These are phyloP conservation scores for Dictyostelium capitatum DNA, from an alignment of 78 protist species.

Conservation along the genomic window DNA sequence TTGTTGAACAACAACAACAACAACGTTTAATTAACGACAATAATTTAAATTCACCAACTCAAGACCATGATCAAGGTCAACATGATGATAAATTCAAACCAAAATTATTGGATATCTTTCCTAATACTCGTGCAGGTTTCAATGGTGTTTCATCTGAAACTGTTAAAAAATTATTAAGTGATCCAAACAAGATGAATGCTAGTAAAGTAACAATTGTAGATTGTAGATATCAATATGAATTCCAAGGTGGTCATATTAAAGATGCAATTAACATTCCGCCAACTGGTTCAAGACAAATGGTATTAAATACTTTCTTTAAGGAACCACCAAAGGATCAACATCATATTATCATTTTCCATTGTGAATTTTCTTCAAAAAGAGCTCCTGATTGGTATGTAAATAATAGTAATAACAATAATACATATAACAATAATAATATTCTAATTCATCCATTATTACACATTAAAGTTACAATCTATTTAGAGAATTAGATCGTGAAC, in stretches of 20 bases:
- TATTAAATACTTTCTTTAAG: slow-evolving; percentile 43
- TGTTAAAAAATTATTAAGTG: background rate
- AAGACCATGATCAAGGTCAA: slow-evolving; percentile 10
- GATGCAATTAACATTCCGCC: slow-evolving; percentile 86
- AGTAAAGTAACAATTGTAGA: slow-evolving; percentile 68
- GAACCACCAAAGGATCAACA: background rate
- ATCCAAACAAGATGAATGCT: background rate
- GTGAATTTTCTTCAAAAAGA: slow-evolving; percentile 91
- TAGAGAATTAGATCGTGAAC: slow-evolving; percentile 81
- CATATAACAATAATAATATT: background rate
- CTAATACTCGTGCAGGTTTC: slow-evolving; percentile 22
- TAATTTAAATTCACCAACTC: background rate
- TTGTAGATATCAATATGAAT: slow-evolving; percentile 89
- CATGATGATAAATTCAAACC: slow-evolving; percentile 11
- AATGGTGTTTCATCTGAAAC: slow-evolving; percentile 60
- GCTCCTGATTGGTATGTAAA: slow-evolving; percentile 86
- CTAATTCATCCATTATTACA: background rate
- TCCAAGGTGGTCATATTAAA: slow-evolving; percentile 88
- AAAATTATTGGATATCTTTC: background rate
- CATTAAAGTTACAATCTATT: slow-evolving; percentile 13
- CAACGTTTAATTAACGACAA: background rate
- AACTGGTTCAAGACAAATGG: background rate
- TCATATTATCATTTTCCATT: slow-evolving; percentile 86
- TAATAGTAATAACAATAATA: background rate
- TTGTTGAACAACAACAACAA: background rate